Conservation (phyloP, 495 filamentous ascomycete genomes). For the Aspergillus kassunensis region DNA sequence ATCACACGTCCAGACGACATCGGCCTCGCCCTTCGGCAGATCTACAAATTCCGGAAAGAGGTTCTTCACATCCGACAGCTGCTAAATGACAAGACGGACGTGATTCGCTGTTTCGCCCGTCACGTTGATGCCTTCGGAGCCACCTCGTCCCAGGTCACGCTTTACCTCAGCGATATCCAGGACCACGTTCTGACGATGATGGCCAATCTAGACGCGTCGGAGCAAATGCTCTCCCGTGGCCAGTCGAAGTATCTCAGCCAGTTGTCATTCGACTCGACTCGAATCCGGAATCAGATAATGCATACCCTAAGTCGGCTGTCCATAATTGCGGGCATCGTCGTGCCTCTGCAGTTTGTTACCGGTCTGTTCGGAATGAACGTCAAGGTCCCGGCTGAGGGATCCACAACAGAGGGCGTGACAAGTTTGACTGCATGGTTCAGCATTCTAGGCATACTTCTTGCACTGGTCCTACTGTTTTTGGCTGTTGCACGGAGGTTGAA, state of each 20-base stretch:
- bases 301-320: slow-evolving; percentile 80
- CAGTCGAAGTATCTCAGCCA: slow-evolving; percentile 89
- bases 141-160: slow-evolving; percentile 77
- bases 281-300: slow-evolving; percentile 69
- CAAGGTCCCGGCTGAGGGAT: slow-evolving; percentile 58
- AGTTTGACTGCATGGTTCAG: slow-evolving; percentile 63
- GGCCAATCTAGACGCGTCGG: slow-evolving; percentile 80
- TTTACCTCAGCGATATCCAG: slow-evolving; percentile 90
- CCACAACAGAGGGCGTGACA: slow-evolving; percentile 25
- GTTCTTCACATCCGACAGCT: slow-evolving; percentile 82
- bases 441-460: slow-evolving; percentile 58
- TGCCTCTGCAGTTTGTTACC: slow-evolving; percentile 83
- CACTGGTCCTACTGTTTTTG: slow-evolving; percentile 12
- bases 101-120: slow-evolving; percentile 88
- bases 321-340: slow-evolving; percentile 77
- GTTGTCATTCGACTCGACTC: slow-evolving; percentile 76
- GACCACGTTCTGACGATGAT: slow-evolving; percentile 97
- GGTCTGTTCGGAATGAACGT: slow-evolving; percentile 96
- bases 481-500: slow-evolving; percentile 13
- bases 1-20: slow-evolving; percentile 79
- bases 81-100: slow-evolving; percentile 87
- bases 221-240: slow-evolving; percentile 85
- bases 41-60: slow-evolving; percentile 82
- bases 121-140: slow-evolving; percentile 85
- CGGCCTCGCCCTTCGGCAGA: slow-evolving; percentile 69